Conservation (phyloP, 345 rosid genomes). For the Corchorus capsularis region DNA sequence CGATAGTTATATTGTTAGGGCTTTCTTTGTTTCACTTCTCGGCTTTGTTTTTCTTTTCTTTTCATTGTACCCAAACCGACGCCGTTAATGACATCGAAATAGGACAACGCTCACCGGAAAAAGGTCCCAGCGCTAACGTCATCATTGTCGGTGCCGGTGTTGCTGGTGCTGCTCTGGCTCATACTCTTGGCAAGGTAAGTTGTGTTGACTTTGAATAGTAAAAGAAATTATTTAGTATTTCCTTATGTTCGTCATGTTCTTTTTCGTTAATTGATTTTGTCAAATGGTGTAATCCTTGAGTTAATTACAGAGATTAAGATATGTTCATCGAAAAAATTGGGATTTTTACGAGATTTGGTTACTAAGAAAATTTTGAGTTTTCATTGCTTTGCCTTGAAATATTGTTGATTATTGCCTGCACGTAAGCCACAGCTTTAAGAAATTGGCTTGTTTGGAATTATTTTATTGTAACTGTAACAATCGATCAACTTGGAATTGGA, state of each 20-base stretch:
- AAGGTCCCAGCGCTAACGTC: conserved; percentile 38
- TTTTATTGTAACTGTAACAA: too few relatives aligned
- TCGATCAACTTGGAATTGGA: not conserved
- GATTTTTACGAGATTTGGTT: not conserved
- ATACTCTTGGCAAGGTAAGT: too few relatives aligned
- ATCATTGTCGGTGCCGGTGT: conserved; percentile 87
- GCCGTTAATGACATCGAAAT: not conserved
- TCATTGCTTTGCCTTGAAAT: not conserved
- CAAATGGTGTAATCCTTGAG: too few relatives aligned
- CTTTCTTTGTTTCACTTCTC: conserved; percentile 35
- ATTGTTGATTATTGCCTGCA: not conserved
- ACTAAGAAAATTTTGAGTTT: not conserved
- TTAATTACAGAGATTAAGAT: too few relatives aligned
- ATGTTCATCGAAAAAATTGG: not conserved
- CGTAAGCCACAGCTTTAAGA: not conserved
- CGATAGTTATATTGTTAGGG: conserved; percentile 28
- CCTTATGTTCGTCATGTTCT: too few relatives aligned
- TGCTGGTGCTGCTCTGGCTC: too few relatives aligned
- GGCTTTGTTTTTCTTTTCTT: conserved; percentile 31
- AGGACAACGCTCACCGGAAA: conserved; percentile 19
- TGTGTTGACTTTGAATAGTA: too few relatives aligned
- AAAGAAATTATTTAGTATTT: too few relatives aligned
- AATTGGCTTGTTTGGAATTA: not conserved
- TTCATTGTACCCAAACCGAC: conserved; percentile 15
- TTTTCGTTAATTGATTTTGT: too few relatives aligned